These are phyloP conservation scores for Fraxinus ornus DNA, from an alignment of 305 asterid species.

Conservation along the genomic window DNA sequence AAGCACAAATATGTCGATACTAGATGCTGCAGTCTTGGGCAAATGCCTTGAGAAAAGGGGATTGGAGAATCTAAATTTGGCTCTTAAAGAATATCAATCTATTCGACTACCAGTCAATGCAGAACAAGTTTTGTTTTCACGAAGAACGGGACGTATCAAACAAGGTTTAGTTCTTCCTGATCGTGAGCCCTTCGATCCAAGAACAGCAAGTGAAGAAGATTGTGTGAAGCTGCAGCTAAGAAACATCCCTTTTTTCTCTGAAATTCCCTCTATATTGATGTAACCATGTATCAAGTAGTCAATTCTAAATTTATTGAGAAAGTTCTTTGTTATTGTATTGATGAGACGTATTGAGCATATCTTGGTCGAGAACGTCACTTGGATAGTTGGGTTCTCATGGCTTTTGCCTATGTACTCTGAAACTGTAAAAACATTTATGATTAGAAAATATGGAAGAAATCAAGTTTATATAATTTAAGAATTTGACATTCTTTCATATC, in stretches of 20 bases:
- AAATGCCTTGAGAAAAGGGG: constrained; percentile 70
- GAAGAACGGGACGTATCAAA: constrained; percentile 65
- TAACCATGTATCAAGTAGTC: neutral
- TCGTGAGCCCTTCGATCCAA: constrained; percentile 43
- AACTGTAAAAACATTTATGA: too few relatives aligned
- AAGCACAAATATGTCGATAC: constrained; percentile 84
- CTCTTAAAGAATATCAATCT: constrained; percentile 66
- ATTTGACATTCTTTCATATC: too few relatives aligned
- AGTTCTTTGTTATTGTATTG: neutral
- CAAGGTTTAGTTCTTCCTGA: constrained; percentile 55
- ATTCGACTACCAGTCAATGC: constrained; percentile 59
- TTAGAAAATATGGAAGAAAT: too few relatives aligned
- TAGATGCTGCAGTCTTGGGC: constrained; percentile 75
- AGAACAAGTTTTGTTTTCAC: constrained; percentile 65
- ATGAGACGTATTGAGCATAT: neutral
- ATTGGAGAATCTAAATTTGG: constrained; percentile 38
- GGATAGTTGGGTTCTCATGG: neutral
- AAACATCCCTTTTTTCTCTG: constrained; percentile 61
- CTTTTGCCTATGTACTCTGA: neutral
- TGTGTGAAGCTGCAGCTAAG: constrained; percentile 63
- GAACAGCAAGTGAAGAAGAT: constrained; percentile 46
- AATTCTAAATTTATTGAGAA: neutral
- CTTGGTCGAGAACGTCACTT: neutral
- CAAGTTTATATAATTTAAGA: too few relatives aligned
- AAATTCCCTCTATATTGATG: constrained; percentile 45